Evolutionary conservation across 2,329 filamentous ascomycete genomes (phyloP).

Genomic region (Alternaria novae-zelandiae): DNA sequence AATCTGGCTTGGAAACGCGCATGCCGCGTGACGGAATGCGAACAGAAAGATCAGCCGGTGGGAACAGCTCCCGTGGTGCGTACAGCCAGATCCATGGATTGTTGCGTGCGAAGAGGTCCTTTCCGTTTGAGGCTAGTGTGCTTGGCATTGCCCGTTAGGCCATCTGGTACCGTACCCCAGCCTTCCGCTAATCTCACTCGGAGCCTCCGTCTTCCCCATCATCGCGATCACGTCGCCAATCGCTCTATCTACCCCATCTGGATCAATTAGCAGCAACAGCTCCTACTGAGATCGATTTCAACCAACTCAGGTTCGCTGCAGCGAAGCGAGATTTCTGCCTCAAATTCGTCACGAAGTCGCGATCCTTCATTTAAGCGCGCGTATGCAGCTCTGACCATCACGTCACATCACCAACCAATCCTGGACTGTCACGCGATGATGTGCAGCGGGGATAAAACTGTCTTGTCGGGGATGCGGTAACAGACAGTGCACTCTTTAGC

Average conservation of each 20-base stretch:
- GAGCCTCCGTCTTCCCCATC: neutral
- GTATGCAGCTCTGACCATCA: slow-evolving; percentile 6
- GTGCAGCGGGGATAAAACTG: neutral
- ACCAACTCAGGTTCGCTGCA: slow-evolving; percentile 1
- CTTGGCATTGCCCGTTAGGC: neutral
- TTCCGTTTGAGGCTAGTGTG: neutral
- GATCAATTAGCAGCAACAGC: neutral
- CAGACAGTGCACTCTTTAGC: neutral
- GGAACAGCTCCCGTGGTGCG: neutral
- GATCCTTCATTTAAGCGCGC: slow-evolving; percentile 4
- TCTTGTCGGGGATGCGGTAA: neutral
- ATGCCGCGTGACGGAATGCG: neutral
- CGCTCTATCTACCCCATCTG: slow-evolving; percentile 5
- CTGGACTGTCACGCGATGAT: slow-evolving; percentile 1
- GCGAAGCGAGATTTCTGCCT: slow-evolving; percentile 6
- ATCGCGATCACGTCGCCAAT: slow-evolving; percentile 4
- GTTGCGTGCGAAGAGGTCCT: neutral
- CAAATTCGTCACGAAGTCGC: neutral
- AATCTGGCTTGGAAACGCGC: neutral
- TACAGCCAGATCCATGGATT: neutral
- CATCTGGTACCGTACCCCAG: neutral
- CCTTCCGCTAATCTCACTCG: neutral
- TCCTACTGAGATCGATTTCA: neutral
- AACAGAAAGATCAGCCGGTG: neutral
- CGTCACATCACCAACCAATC: neutral